A percentile compares a stretch with the other conserved stretches of the same genome.
Evolutionary conservation across 140 eudicot genomes (phyloP).

Genomic region (Flaveria floridana): DNA sequence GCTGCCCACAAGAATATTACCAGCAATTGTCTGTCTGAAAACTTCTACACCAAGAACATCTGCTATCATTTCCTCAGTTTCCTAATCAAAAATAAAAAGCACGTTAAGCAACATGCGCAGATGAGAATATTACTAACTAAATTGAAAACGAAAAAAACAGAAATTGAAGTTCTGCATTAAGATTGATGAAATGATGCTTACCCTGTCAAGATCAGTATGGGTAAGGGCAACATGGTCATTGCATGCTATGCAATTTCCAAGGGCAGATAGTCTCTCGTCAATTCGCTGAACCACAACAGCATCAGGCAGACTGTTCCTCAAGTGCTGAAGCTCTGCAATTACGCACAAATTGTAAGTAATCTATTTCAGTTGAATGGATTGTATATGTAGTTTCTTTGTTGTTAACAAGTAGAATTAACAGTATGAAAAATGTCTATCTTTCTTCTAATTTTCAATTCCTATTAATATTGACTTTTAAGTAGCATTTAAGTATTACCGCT

Average conservation of each 20-base stretch:
- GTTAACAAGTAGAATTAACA: background rate
- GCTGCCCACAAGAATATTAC: slow-evolving; percentile 70
- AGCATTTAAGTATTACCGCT: background rate
- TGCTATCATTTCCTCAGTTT: slow-evolving; percentile 74
- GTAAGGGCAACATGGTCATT: slow-evolving; percentile 87
- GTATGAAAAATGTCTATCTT: background rate
- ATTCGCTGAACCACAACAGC: slow-evolving; percentile 72
- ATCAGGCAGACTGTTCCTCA: slow-evolving; percentile 77
- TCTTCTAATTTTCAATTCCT: background rate
- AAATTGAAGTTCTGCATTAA: background rate
- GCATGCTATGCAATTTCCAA: slow-evolving; percentile 80
- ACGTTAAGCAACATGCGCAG: background rate
- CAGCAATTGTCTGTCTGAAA: slow-evolving; percentile 66
- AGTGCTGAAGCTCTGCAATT: slow-evolving; percentile 62
- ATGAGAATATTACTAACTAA: background rate
- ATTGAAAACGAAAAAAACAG: background rate
- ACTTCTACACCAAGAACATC: slow-evolving; percentile 83
- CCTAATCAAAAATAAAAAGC: slow-evolving; percentile 33
- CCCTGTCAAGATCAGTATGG: slow-evolving; percentile 77
- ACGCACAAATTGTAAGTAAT: background rate
- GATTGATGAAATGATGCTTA: slow-evolving; percentile 17
- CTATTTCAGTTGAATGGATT: background rate
- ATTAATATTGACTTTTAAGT: background rate
- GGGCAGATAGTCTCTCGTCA: slow-evolving; percentile 70
- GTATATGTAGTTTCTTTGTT: background rate